These are phyloP conservation scores for Parastagonospora avenae DNA, from an alignment of 2,329 filamentous ascomycete species.

Conservation along the genomic window DNA sequence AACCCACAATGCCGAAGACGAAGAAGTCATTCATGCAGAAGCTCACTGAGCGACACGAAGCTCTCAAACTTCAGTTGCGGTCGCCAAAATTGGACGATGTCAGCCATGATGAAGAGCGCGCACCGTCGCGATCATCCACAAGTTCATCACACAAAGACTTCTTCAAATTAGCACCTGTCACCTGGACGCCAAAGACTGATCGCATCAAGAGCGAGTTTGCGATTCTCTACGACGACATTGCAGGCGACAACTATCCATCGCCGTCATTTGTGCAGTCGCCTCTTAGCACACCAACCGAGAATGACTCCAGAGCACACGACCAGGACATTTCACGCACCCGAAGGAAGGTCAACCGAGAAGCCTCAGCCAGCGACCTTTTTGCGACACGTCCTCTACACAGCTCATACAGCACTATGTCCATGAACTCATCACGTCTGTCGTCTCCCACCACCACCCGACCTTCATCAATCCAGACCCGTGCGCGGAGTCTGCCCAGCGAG, in stretches of 20 bases:
- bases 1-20: constrained; percentile 8
- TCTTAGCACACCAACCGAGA: background rate
- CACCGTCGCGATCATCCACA: constrained; percentile 6
- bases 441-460: constrained; percentile 7
- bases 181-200: constrained; percentile 5
- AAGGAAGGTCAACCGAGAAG: background rate
- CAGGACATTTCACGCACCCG: background rate
- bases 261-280: background rate
- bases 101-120: background rate
- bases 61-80: constrained; percentile 15
- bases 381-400: background rate
- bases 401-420: background rate
- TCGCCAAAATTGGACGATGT: constrained; percentile 5
- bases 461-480: constrained; percentile 4
- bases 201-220: constrained; percentile 7
- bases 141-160: constrained; percentile 2
- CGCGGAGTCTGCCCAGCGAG: constrained; percentile 10
- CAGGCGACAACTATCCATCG: background rate
- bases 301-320: background rate
- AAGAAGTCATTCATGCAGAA: constrained; percentile 22
- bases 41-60: constrained; percentile 14
- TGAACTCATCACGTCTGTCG: constrained; percentile 2
- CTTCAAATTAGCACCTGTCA: background rate
- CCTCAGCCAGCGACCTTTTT: background rate
- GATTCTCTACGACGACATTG: constrained; percentile 4